Conservation (phyloP, 2,329 filamentous ascomycete species). For the Aspergillus cejpii region DNA sequence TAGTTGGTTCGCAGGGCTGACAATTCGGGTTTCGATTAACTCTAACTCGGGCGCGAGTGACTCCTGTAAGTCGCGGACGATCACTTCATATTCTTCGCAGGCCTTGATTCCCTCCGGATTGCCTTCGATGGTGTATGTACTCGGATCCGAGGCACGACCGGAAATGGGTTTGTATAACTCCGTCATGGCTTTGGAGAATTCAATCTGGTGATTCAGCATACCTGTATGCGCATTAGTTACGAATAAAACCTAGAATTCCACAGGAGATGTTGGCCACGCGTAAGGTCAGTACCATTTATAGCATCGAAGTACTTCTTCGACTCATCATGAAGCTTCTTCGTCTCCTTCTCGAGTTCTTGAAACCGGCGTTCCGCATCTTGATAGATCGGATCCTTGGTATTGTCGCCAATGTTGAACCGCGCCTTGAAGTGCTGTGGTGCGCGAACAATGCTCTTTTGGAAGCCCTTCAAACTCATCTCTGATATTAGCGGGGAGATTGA, state of each 20-base stretch:
- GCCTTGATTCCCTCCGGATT: constrained; percentile 90
- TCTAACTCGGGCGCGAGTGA: constrained; percentile 87
- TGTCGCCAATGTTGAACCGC: constrained; percentile 91
- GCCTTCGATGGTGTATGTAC: constrained; percentile 70
- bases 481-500: constrained; percentile 2
- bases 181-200: constrained; percentile 91
- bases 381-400: constrained; percentile 92
- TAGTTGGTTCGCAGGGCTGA: constrained; percentile 87
- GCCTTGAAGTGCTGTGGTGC: constrained; percentile 88
- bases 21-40: constrained; percentile 90
- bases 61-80: constrained; percentile 83
- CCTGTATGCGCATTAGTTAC: constrained; percentile 38
- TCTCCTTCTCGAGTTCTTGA: constrained; percentile 87
- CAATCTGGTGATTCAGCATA: constrained; percentile 96
- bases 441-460: constrained; percentile 80
- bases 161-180: constrained; percentile 99
- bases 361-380: constrained; percentile 91
- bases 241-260: neutral
- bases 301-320: constrained; percentile 96
- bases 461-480: constrained; percentile 92
- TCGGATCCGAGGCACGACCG: constrained; percentile 87
- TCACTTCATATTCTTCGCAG: constrained; percentile 90
- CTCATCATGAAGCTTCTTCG: constrained; percentile 94
- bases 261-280: neutral
- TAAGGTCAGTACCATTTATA: constrained; percentile 64